phyloP scores from a whole-genome alignment of 768 basidiomycete genomes.

The Gautieria morchelliformis region DNA sequence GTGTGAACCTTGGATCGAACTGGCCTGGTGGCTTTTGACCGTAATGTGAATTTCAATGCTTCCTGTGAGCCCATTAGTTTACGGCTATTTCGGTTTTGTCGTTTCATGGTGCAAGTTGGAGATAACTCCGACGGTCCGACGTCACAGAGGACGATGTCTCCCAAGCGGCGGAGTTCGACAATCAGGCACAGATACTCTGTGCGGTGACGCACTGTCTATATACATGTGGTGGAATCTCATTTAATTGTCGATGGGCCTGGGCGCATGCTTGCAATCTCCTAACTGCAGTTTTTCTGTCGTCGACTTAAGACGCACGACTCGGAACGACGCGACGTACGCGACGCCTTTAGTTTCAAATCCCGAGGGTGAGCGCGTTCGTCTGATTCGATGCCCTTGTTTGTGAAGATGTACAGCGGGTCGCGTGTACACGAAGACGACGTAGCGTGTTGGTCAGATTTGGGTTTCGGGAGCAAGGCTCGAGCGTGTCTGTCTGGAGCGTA shows the following conservation, averaged over 20 bases:
- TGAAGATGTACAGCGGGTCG: conserved; percentile 69
- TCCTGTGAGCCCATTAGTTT: conserved; percentile 5
- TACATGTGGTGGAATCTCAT: no score
- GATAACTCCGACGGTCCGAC: no score
- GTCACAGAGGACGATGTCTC: no score
- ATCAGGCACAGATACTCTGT: no score
- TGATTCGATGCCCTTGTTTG: conserved; percentile 87
- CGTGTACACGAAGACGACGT: background rate
- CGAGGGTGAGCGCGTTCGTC: conserved; percentile 72
- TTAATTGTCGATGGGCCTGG: no score
- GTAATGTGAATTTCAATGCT: background rate
- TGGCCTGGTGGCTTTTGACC: background rate
- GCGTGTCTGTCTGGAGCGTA: conserved; percentile 39
- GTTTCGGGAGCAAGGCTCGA: conserved; percentile 38
- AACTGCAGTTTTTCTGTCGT: no score
- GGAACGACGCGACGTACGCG: conserved; percentile 70
- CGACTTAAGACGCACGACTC: conserved; percentile 61
- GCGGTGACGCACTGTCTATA: no score
- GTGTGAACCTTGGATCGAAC: background rate
- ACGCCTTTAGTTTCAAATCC: conserved; percentile 75
- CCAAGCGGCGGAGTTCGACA: no score
- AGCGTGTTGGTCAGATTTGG: background rate
- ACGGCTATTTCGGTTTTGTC: background rate
- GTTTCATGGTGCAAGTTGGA: background rate
- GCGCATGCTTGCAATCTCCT: no score